Evolutionary conservation across 2,329 filamentous ascomycete genomes (phyloP), one percentile per base, ranked within the genome.

Genomic region (Pestalotiopsis sp.): DNA sequence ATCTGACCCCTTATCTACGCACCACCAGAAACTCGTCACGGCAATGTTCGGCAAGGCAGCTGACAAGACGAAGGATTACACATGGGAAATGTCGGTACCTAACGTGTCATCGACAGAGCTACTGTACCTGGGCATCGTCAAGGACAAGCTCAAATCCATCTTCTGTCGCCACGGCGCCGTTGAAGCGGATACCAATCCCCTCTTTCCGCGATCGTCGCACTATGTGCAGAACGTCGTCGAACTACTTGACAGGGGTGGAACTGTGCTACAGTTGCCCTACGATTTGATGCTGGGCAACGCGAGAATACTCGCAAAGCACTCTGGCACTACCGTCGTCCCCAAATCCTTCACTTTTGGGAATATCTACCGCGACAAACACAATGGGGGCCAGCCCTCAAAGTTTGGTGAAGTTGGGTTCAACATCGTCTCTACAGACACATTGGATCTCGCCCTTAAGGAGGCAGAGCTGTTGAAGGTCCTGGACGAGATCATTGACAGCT

Each of bases 331-430:
- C 0, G 85, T 89, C 1, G 82, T 93, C 4, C 89, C 93, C 72
- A 92, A 93, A 72, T 93, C 93, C 0, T 97, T 94, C 79, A 90
- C 93, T 0, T 98, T 99, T 78, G 95, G 94, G 6, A 91, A 87
- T 41, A 94, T 98, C 1, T 98, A 94, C 77, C 89, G 96, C 56
- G 93, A 97, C 72, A 90, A 88, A 60, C 85, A 90, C 63, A 91
- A 90, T 67, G 94, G 93, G 7, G 93, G 93, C 2, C 93, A 97
- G 73, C 96, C 96, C 6, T 87, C 88, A 68, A 92, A 91, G 75
- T 92, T 93, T 77, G 92, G 93, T 11, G 96, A 98, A 77, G 95
- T 97, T 2, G 95, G 98, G 78, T 99, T 98, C 78, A 96, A 99
- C 80, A 94, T 99, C 69, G 88, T 97, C n/a, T 95, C 94, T 0